Evolutionary conservation across 805 yeast genomes (phyloP), one percentile per base, ranked within the genome.

Genomic region (Starmerella stigmatis): DNA sequence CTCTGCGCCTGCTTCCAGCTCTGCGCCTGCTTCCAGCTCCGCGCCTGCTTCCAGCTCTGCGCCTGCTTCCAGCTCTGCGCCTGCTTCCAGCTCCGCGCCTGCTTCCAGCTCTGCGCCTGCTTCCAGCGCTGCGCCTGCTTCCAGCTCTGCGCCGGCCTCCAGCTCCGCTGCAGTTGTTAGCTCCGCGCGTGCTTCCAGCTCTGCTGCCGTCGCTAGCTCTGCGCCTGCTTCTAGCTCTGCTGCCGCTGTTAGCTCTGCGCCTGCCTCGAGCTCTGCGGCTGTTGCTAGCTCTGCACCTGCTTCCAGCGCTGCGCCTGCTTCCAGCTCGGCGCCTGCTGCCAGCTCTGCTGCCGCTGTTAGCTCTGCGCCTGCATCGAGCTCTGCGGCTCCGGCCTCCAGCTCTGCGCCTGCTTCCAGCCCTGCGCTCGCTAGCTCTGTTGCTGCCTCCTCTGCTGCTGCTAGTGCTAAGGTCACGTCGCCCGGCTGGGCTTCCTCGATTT

Each of bases 391-490:
- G 4, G 33, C 9, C 19, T n/a, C 33, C 15, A 15, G 30, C 17
- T 23, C 40, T 12, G 21, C 11, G 8, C 11, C 11, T 25, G 25
- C 36, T 19, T 23, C 20, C 15, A 5, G 20, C 25, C 20, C 36
- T 6, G 35, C 30, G 4, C 25, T 12, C 19, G 22, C 33, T 23
- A 15, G 30, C 17, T 23, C 40, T 12, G 21, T 32, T 11, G 32
- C 32, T 13, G 32, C 41, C 3, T 16, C 23, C 32, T 37, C 41
- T 9, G 20, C 35, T 12, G 36, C 33, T 29, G 27, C 27, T n/a
- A 12, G 7, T n/a, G 32, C 43, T 22, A 30, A 30, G 43, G 20
- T 40, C 22, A 40, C 43, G 9, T 40, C 43, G 13, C 45, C 32
- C 16, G 29, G 33, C 20, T 25, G 2, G 21, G 30, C 15, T 27